Conservation (phyloP, 768 basidiomycete species). For the Phylloporus scabripes region DNA sequence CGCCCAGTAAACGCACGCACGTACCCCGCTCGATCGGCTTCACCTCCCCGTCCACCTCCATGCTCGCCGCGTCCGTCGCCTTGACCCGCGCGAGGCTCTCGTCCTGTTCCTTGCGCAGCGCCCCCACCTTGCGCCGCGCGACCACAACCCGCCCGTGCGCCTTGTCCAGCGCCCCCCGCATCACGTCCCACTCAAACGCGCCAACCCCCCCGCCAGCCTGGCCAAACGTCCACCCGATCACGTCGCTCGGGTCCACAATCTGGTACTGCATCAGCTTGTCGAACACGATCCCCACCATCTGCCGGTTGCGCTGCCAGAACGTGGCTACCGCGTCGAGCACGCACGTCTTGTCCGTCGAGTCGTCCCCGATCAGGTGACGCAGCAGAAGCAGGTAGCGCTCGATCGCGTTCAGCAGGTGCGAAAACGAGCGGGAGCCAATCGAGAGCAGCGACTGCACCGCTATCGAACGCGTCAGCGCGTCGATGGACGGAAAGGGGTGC, state of each 20-base stretch:
- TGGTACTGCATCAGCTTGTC: slow-evolving; percentile 99
- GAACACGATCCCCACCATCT: slow-evolving; percentile 88
- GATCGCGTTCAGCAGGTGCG: slow-evolving; percentile 94
- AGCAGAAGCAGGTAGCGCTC: slow-evolving; percentile 86
- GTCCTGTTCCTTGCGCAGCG: slow-evolving; percentile 83
- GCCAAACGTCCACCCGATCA: slow-evolving; percentile 79
- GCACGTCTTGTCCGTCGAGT: slow-evolving; percentile 52
- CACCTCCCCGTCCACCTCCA: slow-evolving; percentile 71
- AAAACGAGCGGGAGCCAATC: slow-evolving; percentile 93
- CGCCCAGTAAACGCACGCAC: neutral
- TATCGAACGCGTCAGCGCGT: slow-evolving; percentile 66
- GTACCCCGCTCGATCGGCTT: slow-evolving; percentile 46
- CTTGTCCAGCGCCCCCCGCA: slow-evolving; percentile 82
- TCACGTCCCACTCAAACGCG: slow-evolving; percentile 79
- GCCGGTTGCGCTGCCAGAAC: slow-evolving; percentile 83
- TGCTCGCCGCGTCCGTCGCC: slow-evolving; percentile 49
- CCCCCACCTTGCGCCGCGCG: slow-evolving; percentile 66
- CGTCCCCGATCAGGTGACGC: slow-evolving; percentile 44
- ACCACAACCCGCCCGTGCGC: slow-evolving; percentile 83
- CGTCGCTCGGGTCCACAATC: slow-evolving; percentile 90
- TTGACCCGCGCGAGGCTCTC: slow-evolving; percentile 73
- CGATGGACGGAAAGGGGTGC: slow-evolving; percentile 51
- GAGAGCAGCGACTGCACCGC: slow-evolving; percentile 83
- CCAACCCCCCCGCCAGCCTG: slow-evolving; percentile 44
- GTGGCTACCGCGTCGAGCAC: slow-evolving; percentile 63